phyloP scores from a whole-genome alignment of 1,139 yeast genomes.

The Debaryomyces subglobosus region DNA sequence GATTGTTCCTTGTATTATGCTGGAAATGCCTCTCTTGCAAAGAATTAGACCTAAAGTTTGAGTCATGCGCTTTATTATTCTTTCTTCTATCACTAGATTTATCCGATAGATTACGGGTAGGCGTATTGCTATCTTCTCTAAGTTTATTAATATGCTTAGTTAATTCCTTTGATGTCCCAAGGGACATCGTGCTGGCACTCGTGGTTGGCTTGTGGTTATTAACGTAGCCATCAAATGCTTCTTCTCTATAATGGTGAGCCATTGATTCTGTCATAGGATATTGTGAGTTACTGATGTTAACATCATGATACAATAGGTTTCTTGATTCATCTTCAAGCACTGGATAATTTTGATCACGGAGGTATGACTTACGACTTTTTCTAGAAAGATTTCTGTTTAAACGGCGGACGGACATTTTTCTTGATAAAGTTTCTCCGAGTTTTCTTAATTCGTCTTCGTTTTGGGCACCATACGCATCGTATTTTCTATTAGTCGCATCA shows the following conservation, averaged over 20 bases:
- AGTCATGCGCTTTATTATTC: slow-evolving; percentile 1
- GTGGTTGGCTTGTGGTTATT: slow-evolving; percentile 13
- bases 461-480: not conserved
- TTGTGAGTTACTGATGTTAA: slow-evolving; percentile 7
- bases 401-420: slow-evolving; percentile 31
- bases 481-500: not conserved
- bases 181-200: slow-evolving; percentile 10
- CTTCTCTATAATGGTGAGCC: slow-evolving; percentile 17
- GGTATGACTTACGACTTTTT: slow-evolving; percentile 5
- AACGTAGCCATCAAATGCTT: slow-evolving; percentile 20
- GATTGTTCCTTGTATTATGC: slow-evolving; percentile 12
- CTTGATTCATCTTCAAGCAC: slow-evolving; percentile 18
- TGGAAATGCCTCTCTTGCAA: slow-evolving; percentile 6
- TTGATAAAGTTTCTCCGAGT: slow-evolving; percentile 36
- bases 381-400: slow-evolving; percentile 17
- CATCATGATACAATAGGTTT: slow-evolving; percentile 15
- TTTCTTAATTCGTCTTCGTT: slow-evolving; percentile 33
- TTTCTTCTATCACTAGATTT: not conserved
- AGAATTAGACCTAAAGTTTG: not conserved
- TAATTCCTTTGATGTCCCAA: slow-evolving; percentile 2
- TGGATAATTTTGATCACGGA: slow-evolving; percentile 11
- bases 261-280: slow-evolving; percentile 11
- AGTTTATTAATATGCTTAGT: slow-evolving; percentile 6
- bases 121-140: not conserved
- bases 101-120: slow-evolving; percentile 2